Evolutionary conservation across 2,329 filamentous ascomycete genomes (phyloP).

Genomic region (Trichoderma arundinaceum): DNA sequence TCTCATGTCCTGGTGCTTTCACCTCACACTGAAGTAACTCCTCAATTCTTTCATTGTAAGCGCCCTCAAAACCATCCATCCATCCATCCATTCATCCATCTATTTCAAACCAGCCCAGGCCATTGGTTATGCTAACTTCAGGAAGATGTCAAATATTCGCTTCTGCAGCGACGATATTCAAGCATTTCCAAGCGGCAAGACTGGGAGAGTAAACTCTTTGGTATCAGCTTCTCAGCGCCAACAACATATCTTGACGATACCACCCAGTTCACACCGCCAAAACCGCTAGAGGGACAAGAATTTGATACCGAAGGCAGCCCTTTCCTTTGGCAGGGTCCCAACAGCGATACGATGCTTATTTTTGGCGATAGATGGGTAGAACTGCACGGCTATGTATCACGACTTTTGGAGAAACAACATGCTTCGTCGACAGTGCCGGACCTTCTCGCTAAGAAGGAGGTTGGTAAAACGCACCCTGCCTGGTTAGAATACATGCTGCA

Average conservation of each 20-base stretch:
- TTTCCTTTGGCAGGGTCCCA: constrained; percentile 86
- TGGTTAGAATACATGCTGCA: constrained; percentile 82
- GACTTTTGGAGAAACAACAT: constrained; percentile 58
- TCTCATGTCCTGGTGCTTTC: constrained; percentile 86
- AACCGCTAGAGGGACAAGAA: constrained; percentile 32
- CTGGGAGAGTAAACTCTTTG: constrained; percentile 66
- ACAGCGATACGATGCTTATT: constrained; percentile 80
- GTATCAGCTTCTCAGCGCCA: constrained; percentile 80
- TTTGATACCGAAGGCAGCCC: constrained; percentile 51
- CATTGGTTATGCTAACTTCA: neutral
- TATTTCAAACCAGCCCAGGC: neutral
- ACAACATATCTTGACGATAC: constrained; percentile 66
- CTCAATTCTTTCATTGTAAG: constrained; percentile 80
- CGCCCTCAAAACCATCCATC: too few species aligned
- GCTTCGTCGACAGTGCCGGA: constrained; percentile 45
- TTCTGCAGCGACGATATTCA: constrained; percentile 81
- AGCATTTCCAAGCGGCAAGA: constrained; percentile 49
- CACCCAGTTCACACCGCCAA: constrained; percentile 57
- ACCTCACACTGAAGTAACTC: constrained; percentile 78
- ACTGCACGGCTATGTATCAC: constrained; percentile 78
- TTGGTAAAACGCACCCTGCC: constrained; percentile 72
- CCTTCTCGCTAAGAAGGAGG: constrained; percentile 58
- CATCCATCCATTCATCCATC: too few species aligned
- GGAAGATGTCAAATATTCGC: constrained; percentile 72
- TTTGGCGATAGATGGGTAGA: constrained; percentile 87